Conservation (phyloP, 2,329 filamentous ascomycete genomes). For the Cadophora gregata region DNA sequence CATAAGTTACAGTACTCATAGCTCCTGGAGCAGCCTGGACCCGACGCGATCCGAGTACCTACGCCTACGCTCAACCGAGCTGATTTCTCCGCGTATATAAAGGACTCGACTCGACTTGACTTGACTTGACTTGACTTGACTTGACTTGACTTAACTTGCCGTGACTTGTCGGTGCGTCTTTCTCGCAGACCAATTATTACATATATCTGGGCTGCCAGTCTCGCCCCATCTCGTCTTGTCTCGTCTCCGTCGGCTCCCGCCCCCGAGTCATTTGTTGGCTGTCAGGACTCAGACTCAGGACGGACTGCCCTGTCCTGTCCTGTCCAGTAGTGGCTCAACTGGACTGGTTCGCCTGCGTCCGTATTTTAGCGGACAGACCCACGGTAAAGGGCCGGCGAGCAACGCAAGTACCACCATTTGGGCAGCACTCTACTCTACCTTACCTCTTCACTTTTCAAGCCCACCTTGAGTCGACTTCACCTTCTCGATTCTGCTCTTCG, state of each 20-base stretch:
- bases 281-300: too few relatives aligned
- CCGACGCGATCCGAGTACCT: background rate
- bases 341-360: conserved; percentile 13
- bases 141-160: too few relatives aligned
- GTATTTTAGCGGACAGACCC: conserved; percentile 10
- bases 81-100: background rate
- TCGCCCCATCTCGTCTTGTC: too few relatives aligned
- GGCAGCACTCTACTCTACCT: too few relatives aligned
- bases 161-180: background rate
- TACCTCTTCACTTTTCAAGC: background rate
- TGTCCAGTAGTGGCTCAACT: background rate
- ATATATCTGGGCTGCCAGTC: too few relatives aligned
- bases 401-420: background rate
- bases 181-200: background rate
- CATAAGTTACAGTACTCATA: too few relatives aligned
- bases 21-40: conserved; percentile 10
- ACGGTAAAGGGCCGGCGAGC: background rate
- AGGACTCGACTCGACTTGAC: too few relatives aligned
- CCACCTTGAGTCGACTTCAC: conserved; percentile 2
- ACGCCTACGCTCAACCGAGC: background rate
- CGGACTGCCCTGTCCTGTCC: too few relatives aligned
- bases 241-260: background rate
- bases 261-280: conserved; percentile 13
- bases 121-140: too few relatives aligned
- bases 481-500: background rate